Evolutionary conservation across 2,329 filamentous ascomycete species (phyloP).

Genomic region (Hyphodiscus sp.): DNA sequence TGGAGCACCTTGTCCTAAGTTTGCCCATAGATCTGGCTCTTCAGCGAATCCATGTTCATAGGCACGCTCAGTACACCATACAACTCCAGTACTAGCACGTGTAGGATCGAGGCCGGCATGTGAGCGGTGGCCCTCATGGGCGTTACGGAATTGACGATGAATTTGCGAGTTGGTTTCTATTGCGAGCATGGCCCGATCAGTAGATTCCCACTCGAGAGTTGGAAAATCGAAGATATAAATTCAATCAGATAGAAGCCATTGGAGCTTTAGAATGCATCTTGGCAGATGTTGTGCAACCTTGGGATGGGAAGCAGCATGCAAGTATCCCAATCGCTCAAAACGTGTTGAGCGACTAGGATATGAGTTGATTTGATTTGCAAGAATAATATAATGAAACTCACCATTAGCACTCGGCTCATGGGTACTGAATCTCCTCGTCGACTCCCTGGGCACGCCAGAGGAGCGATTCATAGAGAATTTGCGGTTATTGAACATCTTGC

Average conservation of each 20-base stretch:
- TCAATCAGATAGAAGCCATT: neutral
- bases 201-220: neutral
- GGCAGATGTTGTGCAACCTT: neutral
- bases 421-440: constrained; percentile 49
- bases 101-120: constrained; percentile 87
- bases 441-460: constrained; percentile 52
- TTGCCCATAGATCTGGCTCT: constrained; percentile 78
- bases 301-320: neutral
- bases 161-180: constrained; percentile 76
- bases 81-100: constrained; percentile 84
- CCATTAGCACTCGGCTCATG: constrained; percentile 51
- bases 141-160: constrained; percentile 82
- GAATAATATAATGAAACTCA: constrained; percentile 31
- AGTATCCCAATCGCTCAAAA: no score
- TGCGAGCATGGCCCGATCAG: neutral
- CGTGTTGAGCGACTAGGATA: no score
- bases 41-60: constrained; percentile 84
- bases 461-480: constrained; percentile 64
- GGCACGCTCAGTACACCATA: constrained; percentile 87
- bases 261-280: no score
- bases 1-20: constrained; percentile 87
- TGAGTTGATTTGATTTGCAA: neutral
- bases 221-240: neutral
- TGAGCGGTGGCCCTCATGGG: constrained; percentile 83
- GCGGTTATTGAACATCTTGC: constrained; percentile 41